Percentiles rank a stretch among this genome's conserved stretches.
phyloP scores from a whole-genome alignment of 352 stramenopile genomes.

The Phytopythium montanum region DNA sequence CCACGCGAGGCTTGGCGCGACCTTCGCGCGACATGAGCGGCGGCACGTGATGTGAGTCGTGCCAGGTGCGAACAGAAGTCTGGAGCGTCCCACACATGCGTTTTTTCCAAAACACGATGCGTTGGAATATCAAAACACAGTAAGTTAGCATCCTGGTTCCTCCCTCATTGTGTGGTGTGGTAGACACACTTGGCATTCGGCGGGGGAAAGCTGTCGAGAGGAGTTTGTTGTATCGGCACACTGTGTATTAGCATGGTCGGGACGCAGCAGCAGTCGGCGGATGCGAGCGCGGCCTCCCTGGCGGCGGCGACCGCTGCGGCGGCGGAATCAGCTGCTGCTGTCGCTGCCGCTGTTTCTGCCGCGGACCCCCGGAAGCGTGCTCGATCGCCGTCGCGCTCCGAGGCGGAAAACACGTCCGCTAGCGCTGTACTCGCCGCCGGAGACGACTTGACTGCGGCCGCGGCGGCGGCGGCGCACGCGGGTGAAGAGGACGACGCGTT shows the following conservation, averaged over 20 bases:
- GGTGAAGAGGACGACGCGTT: slow-evolving; percentile 43
- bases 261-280: background rate
- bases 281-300: background rate
- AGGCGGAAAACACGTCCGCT: background rate
- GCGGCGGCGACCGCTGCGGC: too few relatives aligned
- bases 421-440: too few relatives aligned
- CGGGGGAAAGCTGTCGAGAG: background rate
- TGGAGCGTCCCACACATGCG: background rate
- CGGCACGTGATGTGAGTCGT: background rate
- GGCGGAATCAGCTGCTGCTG: background rate
- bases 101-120: too few relatives aligned
- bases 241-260: background rate
- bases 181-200: slow-evolving; percentile 7
- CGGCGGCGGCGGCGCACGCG: slow-evolving; percentile 15
- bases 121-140: too few relatives aligned
- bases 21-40: slow-evolving; percentile 21
- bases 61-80: background rate
- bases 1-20: slow-evolving; percentile 14
- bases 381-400: background rate
- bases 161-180: slow-evolving; percentile 5
- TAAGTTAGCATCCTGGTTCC: too few relatives aligned
- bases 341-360: background rate
- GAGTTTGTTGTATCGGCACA: background rate
- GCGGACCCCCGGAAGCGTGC: slow-evolving; percentile 5
- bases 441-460: slow-evolving; percentile 9